Conservation (phyloP, 495 filamentous ascomycete species). For the Xylaria intraflava region DNA sequence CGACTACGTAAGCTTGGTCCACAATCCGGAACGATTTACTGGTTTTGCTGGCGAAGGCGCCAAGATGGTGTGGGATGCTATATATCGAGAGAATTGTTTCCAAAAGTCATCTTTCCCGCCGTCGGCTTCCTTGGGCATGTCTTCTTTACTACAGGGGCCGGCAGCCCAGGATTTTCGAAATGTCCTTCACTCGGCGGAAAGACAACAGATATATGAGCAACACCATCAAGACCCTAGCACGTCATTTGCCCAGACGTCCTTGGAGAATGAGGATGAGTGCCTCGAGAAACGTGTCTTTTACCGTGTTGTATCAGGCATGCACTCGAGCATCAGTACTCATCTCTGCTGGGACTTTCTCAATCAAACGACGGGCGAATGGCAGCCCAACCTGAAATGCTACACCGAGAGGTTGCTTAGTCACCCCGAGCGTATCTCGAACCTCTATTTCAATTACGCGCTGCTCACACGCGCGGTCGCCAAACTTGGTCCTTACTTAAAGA, state of each 20-base stretch:
- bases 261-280: slow-evolving; percentile 83
- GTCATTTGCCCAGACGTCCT: slow-evolving; percentile 44
- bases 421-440: slow-evolving; percentile 89
- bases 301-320: slow-evolving; percentile 92
- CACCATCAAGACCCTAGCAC: slow-evolving; percentile 45
- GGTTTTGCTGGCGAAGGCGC: slow-evolving; percentile 81
- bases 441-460: slow-evolving; percentile 98
- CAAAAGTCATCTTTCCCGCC: slow-evolving; percentile 56
- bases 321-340: slow-evolving; percentile 92
- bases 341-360: slow-evolving; percentile 96
- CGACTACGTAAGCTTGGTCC: slow-evolving; percentile 89
- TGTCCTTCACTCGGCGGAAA: slow-evolving; percentile 66
- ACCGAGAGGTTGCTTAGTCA: slow-evolving; percentile 70
- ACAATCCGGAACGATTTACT: slow-evolving; percentile 93
- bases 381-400: slow-evolving; percentile 88
- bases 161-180: slow-evolving; percentile 79
- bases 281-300: slow-evolving; percentile 97
- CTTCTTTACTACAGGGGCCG: slow-evolving; percentile 42
- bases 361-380: slow-evolving; percentile 90
- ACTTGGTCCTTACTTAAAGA: slow-evolving; percentile 71
- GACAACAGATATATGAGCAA: slow-evolving; percentile 52
- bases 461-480: slow-evolving; percentile 86
- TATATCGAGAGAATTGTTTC: slow-evolving; percentile 97
- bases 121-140: slow-evolving; percentile 37
- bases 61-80: slow-evolving; percentile 88